A percentile compares a stretch with the other conserved stretches of the same genome.
Evolutionary conservation across 2,329 filamentous ascomycete genomes (phyloP).

Genomic region (Oidium heveae): DNA sequence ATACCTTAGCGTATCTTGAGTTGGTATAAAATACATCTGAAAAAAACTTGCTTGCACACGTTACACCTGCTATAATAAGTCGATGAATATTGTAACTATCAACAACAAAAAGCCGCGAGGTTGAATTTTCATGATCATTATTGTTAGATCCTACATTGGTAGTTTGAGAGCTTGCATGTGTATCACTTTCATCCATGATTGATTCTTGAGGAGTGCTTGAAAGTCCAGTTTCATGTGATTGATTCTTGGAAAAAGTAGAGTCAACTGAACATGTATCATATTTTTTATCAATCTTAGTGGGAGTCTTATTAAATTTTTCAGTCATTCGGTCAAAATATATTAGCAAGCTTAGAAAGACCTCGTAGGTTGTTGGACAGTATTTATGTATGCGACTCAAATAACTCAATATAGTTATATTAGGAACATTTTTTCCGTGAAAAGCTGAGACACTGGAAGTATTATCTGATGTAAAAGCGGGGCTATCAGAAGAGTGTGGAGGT

Average conservation of each 20-base stretch:
- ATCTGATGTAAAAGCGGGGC: conserved; percentile 29
- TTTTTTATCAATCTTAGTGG: conserved; percentile 37
- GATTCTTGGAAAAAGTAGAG: too few species aligned
- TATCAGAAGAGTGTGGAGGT: conserved; percentile 20
- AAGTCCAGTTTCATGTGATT: too few species aligned
- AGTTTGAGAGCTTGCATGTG: conserved; percentile 10
- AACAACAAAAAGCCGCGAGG: conserved; percentile 67
- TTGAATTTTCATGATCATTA: conserved; percentile 9
- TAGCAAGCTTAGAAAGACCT: conserved; percentile 82
- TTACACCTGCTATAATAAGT: conserved; percentile 87
- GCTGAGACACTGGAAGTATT: conserved; percentile 58
- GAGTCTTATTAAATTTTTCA: conserved; percentile 68
- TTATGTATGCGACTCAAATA: conserved; percentile 93
- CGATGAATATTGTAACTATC: conserved; percentile 98
- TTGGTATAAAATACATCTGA: conserved; percentile 98
- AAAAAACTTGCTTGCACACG: conserved; percentile 98
- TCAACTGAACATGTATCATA: conserved; percentile 10
- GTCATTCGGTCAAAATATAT: conserved; percentile 99
- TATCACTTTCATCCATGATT: conserved; percentile 6
- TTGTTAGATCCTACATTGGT: conserved; percentile 3
- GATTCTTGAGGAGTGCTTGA: too few species aligned
- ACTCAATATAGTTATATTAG: conserved; percentile 87
- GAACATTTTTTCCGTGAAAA: conserved; percentile 95
- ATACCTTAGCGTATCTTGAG: conserved; percentile 94
- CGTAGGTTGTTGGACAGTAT: conserved; percentile 95